Base-by-base conservation (phyloP, 2,329 filamentous ascomycete genomes). In the Aspergillus cejpii region DNA sequence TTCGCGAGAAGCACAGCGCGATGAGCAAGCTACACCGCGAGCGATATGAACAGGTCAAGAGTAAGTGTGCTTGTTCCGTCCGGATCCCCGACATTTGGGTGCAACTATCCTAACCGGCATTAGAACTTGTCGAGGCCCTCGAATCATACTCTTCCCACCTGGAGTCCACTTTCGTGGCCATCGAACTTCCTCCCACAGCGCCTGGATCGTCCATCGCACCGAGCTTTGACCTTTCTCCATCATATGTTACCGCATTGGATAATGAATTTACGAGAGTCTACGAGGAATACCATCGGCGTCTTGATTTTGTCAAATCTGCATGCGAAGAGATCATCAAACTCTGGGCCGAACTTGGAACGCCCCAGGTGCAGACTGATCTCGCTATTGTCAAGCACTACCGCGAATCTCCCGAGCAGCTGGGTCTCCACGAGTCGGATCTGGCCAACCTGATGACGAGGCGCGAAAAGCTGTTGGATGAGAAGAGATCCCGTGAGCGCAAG, bases 131-230 rank as follows among this genome's bases (percentile, higher is more conserved):
- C 19, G 82, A 94, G 68, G 91, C 91, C 3, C 83, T 98, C 40
- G 85, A 95, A 64, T 96, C 91, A 4, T 98, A 97, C 66, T 94
- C 92, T 1, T 94, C 87, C 7, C 92, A 97, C 64, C 85, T 98
- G 37, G 92, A 98, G 65, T 74, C 87, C 8, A 84, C 84, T 2
- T 97, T 97, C 64, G 79, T 97, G 53, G 80, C 83, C 61, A 83
- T 97, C 60, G 78, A 84, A 31, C 79, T 98, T 5, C 92, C 92
- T 1, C 91, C 91, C 0, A 89, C 85, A 2, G 80, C 79, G 1
- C 81, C 84, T 4, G 85, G 87, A 54, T 81, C 87, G 37, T 82
- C 83, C 10, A 76, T 94, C 29, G 80, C 90, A 1, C 80, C 88
- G 2, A 85, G 78, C 41, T 97, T 98, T 65, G 90, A 97, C 59